Percentiles rank a stretch among this genome's conserved stretches.
Conservation (phyloP, 2,329 filamentous ascomycete species). For the Saccharata proteae region DNA sequence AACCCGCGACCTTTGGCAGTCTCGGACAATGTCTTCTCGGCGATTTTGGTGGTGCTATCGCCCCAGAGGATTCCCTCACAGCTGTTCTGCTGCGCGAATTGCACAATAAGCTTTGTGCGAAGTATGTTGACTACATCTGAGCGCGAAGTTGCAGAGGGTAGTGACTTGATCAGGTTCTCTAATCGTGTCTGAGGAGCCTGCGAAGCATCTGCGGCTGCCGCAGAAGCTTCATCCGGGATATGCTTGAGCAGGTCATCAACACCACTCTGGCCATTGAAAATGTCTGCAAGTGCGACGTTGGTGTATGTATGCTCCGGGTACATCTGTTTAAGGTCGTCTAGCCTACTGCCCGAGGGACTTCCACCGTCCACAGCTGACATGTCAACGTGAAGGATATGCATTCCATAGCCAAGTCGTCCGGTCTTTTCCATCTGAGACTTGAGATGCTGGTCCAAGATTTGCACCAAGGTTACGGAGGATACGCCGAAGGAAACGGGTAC, state of each 20-base stretch:
- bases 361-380: constrained; percentile 40
- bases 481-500: constrained; percentile 74
- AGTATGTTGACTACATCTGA: constrained; percentile 63
- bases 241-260: not conserved
- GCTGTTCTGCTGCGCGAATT: constrained; percentile 44
- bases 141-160: constrained; percentile 63
- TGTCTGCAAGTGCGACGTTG: constrained; percentile 50
- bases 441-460: constrained; percentile 61
- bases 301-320: constrained; percentile 59
- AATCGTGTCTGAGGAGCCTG: constrained; percentile 18
- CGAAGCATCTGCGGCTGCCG: not conserved
- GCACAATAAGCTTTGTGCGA: constrained; percentile 57
- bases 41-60: constrained; percentile 76
- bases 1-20: constrained; percentile 86
- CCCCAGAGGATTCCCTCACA: constrained; percentile 70
- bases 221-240: constrained; percentile 1
- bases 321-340: constrained; percentile 32
- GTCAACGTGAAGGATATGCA: constrained; percentile 43
- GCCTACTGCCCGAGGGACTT: constrained; percentile 21
- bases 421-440: constrained; percentile 52
- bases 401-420: constrained; percentile 53
- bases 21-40: constrained; percentile 73
- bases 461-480: constrained; percentile 65
- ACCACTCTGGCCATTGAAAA: constrained; percentile 19
- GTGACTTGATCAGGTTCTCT: constrained; percentile 44